Base-by-base conservation (phyloP, 495 filamentous ascomycete species). In the Chlorociboria aeruginascens region DNA sequence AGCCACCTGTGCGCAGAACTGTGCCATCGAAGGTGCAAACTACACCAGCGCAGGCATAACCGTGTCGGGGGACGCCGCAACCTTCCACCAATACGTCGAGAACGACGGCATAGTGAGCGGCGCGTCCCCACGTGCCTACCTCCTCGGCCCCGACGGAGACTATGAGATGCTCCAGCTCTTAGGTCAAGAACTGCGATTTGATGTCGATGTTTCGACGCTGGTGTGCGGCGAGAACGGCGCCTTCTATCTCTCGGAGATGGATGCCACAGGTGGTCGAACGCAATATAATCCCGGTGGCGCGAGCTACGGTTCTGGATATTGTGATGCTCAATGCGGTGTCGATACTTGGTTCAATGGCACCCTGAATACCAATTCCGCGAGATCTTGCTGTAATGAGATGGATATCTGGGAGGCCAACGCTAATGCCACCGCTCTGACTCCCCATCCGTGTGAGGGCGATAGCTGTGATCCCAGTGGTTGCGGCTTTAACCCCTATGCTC, bases 171-270 rank as follows among this genome's bases (percentile, higher is more conserved):
- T 83, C 45, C 65, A 74, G 47, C 66, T 83, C 8, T 64, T 74
- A 13, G 74, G 74, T 51, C 61, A 72, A 48, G 81, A 84, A 49
- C 61, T 84, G 45, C 64, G 68, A 29, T 82, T 83, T 58, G 78
- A 82, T 46, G 73, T 84, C 14, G 78, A 85, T 56, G 66, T 74
- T 3, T 76, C 73, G 20, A 66, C 69, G 7, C 66, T 83, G 1
- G 70, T 69, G 2, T 85, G 81, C 56, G 81, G 81, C 3, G 70
- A 81, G 66, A 85, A 84, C 62, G 79, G 76, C 40, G 80, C 81
- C 2, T 66, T 85, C 10, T 84, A 83, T 72, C 73, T 51, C 28
- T 44, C 48, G 25, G 76, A 81, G 60, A 84, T 85, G 79, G 55
- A 67, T 25, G 51, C 54, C 3, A 66, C 72, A 29, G 79, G 80